Evolutionary conservation across 257 asterid genomes (phyloP).

Genomic region (Solanum piurae): DNA sequence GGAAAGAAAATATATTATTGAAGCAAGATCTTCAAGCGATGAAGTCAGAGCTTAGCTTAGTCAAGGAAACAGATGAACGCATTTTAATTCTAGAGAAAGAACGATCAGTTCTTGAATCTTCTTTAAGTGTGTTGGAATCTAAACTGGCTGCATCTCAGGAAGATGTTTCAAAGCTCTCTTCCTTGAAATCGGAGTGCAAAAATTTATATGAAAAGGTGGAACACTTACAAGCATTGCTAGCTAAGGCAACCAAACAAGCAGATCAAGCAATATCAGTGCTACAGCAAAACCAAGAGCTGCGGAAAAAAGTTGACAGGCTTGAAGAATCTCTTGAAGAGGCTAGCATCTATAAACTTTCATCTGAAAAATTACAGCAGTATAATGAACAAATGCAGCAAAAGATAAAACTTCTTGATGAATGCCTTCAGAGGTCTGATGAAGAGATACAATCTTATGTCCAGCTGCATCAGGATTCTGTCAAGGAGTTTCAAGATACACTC

Average conservation of each 20-base stretch:
- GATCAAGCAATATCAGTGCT: slow-evolving; percentile 63
- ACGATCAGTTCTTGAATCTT: slow-evolving; percentile 41
- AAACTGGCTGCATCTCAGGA: slow-evolving; percentile 68
- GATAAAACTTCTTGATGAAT: slow-evolving; percentile 66
- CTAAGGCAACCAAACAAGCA: slow-evolving; percentile 65
- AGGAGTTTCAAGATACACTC: slow-evolving; percentile 82
- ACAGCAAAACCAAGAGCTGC: slow-evolving; percentile 86
- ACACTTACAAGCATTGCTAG: slow-evolving; percentile 49
- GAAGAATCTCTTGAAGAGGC: slow-evolving; percentile 83
- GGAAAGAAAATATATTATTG: slow-evolving; percentile 57
- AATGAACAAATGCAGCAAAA: slow-evolving; percentile 77
- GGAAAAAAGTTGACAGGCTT: slow-evolving; percentile 67
- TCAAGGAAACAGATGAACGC: slow-evolving; percentile 57
- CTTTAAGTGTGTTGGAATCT: slow-evolving; percentile 53
- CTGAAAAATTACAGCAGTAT: slow-evolving; percentile 68
- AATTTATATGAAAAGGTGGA: slow-evolving; percentile 63
- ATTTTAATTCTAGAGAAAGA: slow-evolving; percentile 66
- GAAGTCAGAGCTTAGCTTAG: slow-evolving; percentile 41
- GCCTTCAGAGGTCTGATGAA: slow-evolving; percentile 79
- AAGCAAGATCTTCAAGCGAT: slow-evolving; percentile 58
- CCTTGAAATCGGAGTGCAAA: slow-evolving; percentile 57
- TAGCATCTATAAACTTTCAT: slow-evolving; percentile 53
- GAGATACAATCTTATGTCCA: slow-evolving; percentile 65
- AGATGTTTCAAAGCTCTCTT: slow-evolving; percentile 48
- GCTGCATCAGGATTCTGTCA: slow-evolving; percentile 72